A percentile compares a stretch with the other conserved stretches of the same genome.
Conservation (phyloP, 805 yeast genomes). For the Jamesozyma lodderae region DNA sequence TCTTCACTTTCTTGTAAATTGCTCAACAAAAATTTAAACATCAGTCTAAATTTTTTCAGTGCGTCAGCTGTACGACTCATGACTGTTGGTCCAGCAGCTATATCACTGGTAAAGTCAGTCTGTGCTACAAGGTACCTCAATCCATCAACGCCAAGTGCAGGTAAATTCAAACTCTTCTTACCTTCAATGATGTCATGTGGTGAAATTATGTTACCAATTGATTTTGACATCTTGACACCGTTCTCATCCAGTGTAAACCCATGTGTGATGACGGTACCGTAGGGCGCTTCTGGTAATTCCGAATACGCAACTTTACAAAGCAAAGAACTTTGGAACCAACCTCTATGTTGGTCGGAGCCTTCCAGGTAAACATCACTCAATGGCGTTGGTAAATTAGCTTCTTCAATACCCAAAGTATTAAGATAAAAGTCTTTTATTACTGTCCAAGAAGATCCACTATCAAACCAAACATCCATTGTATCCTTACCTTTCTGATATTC, state of each 20-base stretch:
- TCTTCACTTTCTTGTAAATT: conserved; percentile 44
- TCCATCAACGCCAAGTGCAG: conserved; percentile 82
- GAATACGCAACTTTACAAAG: conserved; percentile 58
- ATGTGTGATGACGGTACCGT: conserved; percentile 70
- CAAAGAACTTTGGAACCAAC: conserved; percentile 96
- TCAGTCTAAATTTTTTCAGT: conserved; percentile 70
- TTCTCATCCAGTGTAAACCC: conserved; percentile 86
- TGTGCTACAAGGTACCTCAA: conserved; percentile 85
- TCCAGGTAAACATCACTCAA: conserved; percentile 81
- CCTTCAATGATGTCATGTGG: conserved; percentile 67
- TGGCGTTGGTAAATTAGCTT: conserved; percentile 30
- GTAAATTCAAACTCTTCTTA: conserved; percentile 37
- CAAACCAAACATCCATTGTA: conserved; percentile 99
- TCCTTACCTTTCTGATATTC: conserved; percentile 62
- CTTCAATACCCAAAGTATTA: conserved; percentile 27
- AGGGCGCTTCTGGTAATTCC: conserved; percentile 46
- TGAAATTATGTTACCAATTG: conserved; percentile 70
- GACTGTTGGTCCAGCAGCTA: conserved; percentile 62
- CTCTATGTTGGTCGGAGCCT: conserved; percentile 98
- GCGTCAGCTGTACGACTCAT: conserved; percentile 71
- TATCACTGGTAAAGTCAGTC: conserved; percentile 75
- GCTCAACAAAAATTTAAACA: conserved; percentile 75
- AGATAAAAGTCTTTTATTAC: conserved; percentile 29
- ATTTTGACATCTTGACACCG: conserved; percentile 89
- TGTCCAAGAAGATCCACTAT: conserved; percentile 88